Base-by-base conservation (phyloP, 169 alveolate species). In the Plasmodium malariae region DNA sequence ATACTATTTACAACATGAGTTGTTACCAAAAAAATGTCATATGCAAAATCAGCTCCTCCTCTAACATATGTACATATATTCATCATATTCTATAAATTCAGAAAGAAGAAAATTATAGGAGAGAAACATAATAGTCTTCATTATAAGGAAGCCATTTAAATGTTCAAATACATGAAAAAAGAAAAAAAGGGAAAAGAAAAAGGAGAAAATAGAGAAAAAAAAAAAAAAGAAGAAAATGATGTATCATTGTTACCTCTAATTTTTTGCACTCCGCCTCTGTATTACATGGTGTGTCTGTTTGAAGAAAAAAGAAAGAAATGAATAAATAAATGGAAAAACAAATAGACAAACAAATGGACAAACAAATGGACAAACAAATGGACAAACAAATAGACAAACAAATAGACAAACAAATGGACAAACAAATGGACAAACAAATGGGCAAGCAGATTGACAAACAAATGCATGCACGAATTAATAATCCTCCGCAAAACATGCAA, bases 1-100 rank as follows among this genome's bases (percentile, higher is more conserved):
- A 95, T 92, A 28, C 83, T 85, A 55, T 95, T 95, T 67, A 95
- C 85, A 26, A 95, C 97, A 89, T 95, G 97, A 28, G 95, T 93
- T 89, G 94, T 70, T n/a, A 93, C 92, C 68, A 92, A 88, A 69
- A 93, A 95, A 48, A 92, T 94, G 48, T 92, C 96, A 87, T 94
- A 95, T 14, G 95, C 96, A 57, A 87, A 76, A 65, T 93, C 92
- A 7, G 93, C 83, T n/a, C 96, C 97, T 17, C 93, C 92, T 7
- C 96, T 69, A 14, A 93, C 72, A 55, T 80, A 93, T 17, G 93
- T 80, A 59, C 97, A 94, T 37, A 93, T 85, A 78, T 94, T 93
- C 80, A 94, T 78, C 65, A 95, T 73, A 88, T 91, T 91, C 89
- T 92, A 70, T 91, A 87, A 11, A 85, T 67, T 1, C 89, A 88